Base-by-base conservation (phyloP, 2,329 filamentous ascomycete species). In the Colletotrichum camelliae region DNA sequence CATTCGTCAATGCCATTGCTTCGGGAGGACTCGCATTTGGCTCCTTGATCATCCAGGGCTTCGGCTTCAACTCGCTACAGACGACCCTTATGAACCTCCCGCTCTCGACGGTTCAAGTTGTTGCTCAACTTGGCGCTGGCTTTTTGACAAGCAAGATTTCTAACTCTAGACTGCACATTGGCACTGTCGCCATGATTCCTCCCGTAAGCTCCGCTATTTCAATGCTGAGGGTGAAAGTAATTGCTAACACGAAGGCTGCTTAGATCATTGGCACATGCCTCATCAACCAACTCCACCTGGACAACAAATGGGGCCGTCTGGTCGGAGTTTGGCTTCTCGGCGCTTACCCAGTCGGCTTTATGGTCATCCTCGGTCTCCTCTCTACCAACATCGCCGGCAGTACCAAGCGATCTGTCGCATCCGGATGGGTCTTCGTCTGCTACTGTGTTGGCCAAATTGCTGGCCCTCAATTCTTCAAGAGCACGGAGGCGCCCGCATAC, bases 51-150 rank as follows among this genome's bases (percentile, higher is more conserved):
- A 86, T 91, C 79, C 85, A 84, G 57, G 89, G 88, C 7, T 91
- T 91, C 65, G 88, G 89, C 4, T 91, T 91, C 80, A 88, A 87
- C 0, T 85, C 86, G 33, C 82, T 92, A 33, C 85, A 91, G 79
- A 88, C 88, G 1, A 87, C 89, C 21, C 86, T 91, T 31, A 87
- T 93, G 80, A 91, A 90, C 78, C 90, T 92, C 69, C 91, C 91
- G 33, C 73, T 75, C 6, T 75, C 73, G 8, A 37, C 73, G 12
- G 73, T 75, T 2, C 73, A 75, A 35, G 64, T 69, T 33, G 48
- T 75, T 21, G 37, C 70, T 35, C 73, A 75, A 37, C 73, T 75
- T 1, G 73, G 73, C 1, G 73, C 73, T 12, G 70, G 73, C 1
- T 68, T 75, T 18, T 37, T 75, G 58, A 75, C 57, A 27, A 75